Evolutionary conservation across 2,329 filamentous ascomycete genomes (phyloP).

Genomic region (Xylaria polymorpha): DNA sequence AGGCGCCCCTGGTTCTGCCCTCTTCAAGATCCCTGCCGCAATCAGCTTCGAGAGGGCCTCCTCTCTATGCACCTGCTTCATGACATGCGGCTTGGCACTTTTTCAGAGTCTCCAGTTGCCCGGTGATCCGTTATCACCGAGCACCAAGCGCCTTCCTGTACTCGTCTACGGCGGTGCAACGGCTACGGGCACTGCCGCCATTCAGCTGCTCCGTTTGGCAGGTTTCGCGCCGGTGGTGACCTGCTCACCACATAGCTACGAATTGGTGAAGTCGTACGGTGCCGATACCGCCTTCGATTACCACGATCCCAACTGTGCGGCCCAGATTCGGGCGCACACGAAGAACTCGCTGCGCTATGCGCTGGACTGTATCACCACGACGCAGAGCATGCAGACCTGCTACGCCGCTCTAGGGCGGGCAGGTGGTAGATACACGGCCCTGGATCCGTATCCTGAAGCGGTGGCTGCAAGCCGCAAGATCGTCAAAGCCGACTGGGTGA

Average conservation of each 20-base stretch:
- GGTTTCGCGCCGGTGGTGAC: constrained; percentile 46
- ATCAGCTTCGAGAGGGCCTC: no score
- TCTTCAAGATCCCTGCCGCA: no score
- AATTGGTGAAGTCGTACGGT: constrained; percentile 16
- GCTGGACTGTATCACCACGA: constrained; percentile 13
- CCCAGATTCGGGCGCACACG: not conserved
- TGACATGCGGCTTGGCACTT: no score
- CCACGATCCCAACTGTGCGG: constrained; percentile 20
- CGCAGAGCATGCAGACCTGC: constrained; percentile 14
- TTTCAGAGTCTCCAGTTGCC: no score
- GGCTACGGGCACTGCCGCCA: constrained; percentile 64
- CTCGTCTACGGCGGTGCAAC: constrained; percentile 63
- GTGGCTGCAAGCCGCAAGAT: not conserved
- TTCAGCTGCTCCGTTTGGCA: constrained; percentile 56
- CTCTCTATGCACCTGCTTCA: no score
- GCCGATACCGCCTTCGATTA: constrained; percentile 29
- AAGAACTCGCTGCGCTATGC: not conserved
- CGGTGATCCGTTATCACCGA: no score
- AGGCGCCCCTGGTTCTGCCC: no score
- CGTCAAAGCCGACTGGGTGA: constrained; percentile 9
- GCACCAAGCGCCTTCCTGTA: constrained; percentile 42
- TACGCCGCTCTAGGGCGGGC: constrained; percentile 23
- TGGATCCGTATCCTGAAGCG: not conserved
- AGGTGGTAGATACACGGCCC: constrained; percentile 13
- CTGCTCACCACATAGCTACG: constrained; percentile 29